phyloP scores from a whole-genome alignment of 345 rosid species.

The Dovyalis caffra region DNA sequence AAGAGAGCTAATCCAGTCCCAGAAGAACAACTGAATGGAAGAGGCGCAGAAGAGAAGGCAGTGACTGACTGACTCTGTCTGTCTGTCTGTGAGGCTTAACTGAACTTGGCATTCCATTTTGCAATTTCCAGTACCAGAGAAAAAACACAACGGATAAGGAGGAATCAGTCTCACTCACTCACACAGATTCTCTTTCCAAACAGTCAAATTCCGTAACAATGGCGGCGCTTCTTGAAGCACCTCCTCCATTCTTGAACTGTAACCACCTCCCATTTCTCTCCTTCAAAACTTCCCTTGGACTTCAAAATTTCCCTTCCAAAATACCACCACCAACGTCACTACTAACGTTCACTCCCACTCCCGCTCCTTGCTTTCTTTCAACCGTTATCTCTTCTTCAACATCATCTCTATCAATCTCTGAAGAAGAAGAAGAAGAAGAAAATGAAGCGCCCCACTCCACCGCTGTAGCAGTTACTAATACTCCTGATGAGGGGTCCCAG shows the following conservation, averaged over 20 bases:
- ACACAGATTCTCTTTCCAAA: too few species aligned
- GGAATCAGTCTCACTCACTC: too few species aligned
- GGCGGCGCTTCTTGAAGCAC: background rate
- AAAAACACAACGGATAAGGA: too few species aligned
- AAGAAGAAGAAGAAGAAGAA: background rate
- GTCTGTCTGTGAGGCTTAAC: too few species aligned
- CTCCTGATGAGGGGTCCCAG: conserved; percentile 25
- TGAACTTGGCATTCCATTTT: too few species aligned
- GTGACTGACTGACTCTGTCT: too few species aligned
- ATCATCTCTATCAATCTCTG: too few species aligned
- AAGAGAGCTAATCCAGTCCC: too few species aligned
- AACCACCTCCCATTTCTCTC: background rate
- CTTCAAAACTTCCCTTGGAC: background rate
- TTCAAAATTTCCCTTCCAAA: background rate
- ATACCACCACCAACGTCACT: background rate
- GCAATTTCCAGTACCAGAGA: too few species aligned
- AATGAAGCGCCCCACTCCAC: conserved; percentile 9
- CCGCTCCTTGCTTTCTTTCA: conserved; percentile 27
- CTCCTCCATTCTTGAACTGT: conserved; percentile 1
- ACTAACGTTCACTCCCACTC: background rate
- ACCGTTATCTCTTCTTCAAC: conserved; percentile 14
- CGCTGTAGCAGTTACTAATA: background rate
- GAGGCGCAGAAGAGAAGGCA: too few species aligned
- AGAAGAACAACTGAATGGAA: too few species aligned
- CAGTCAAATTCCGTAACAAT: background rate